Conservation (phyloP, 768 basidiomycete species). For the Mycena filopes region DNA sequence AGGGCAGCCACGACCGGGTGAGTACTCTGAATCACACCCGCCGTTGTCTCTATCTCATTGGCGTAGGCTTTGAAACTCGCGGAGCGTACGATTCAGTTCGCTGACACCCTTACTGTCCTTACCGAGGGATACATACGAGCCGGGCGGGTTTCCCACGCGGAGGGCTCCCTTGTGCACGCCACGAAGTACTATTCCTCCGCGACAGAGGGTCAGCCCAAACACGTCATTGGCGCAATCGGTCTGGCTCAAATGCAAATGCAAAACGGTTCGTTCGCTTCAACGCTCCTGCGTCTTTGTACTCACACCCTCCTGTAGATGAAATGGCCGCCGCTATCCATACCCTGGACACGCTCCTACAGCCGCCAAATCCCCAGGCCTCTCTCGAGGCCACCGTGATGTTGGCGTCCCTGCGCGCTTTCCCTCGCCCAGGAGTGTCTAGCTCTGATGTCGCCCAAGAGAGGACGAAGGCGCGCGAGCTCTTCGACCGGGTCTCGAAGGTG, state of each 20-base stretch:
- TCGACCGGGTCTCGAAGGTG: conserved; percentile 78
- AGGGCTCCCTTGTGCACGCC: conserved; percentile 72
- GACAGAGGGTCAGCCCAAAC: conserved; percentile 75
- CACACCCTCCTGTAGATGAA: conserved; percentile 63
- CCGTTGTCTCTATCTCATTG: conserved; percentile 3
- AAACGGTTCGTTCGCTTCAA: conserved; percentile 75
- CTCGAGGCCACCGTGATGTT: conserved; percentile 89
- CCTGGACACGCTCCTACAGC: conserved; percentile 81
- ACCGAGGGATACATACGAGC: conserved; percentile 90
- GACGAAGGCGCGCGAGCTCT: conserved; percentile 80
- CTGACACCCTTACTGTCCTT: conserved; percentile 84
- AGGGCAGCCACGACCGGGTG: conserved; percentile 72
- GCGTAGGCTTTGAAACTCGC: conserved; percentile 86
- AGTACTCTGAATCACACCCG: conserved; percentile 33
- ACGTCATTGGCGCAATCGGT: conserved; percentile 84
- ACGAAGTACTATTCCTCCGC: conserved; percentile 76
- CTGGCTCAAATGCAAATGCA: conserved; percentile 89
- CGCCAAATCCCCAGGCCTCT: conserved; percentile 71
- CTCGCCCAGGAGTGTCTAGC: conserved; percentile 79
- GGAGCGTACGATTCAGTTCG: conserved; percentile 90
- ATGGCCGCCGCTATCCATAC: conserved; percentile 87
- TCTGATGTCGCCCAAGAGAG: conserved; percentile 80
- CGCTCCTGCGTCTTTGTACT: no score
- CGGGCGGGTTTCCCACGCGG: conserved; percentile 82
- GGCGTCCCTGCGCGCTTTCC: conserved; percentile 88